These are phyloP conservation scores for Ricinus communis DNA, from an alignment of 345 rosid species.

Conservation along the genomic window DNA sequence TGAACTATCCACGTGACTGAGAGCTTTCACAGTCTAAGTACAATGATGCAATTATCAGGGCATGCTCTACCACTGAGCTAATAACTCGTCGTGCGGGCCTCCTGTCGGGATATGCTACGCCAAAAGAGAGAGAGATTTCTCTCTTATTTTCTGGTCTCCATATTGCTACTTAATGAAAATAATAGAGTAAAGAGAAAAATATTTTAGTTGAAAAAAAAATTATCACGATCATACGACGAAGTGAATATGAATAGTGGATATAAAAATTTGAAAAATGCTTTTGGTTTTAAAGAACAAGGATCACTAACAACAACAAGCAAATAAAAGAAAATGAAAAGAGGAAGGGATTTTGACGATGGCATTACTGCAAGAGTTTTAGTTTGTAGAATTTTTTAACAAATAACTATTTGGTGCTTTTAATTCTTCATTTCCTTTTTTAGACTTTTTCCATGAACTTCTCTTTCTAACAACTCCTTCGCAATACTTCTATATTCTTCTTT, in stretches of 20 bases:
- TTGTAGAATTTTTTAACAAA: too few species aligned
- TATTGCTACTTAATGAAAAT: conserved; percentile 69
- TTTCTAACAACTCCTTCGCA: too few species aligned
- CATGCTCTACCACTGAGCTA: background rate
- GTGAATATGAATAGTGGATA: conserved; percentile 72
- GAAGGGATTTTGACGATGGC: background rate
- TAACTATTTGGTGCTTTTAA: too few species aligned
- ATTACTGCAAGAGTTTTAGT: background rate
- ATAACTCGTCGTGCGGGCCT: background rate
- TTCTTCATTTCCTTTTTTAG: too few species aligned
- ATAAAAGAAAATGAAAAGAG: background rate
- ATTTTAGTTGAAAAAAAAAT: conserved; percentile 58
- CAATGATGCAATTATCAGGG: background rate
- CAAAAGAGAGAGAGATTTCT: background rate
- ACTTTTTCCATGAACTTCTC: too few species aligned
- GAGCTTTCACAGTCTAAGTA: background rate
- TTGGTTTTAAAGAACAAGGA: conserved; percentile 28
- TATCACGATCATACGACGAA: too few species aligned
- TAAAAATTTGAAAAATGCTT: conserved; percentile 17
- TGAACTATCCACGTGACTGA: conserved; percentile 14
- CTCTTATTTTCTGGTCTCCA: too few species aligned
- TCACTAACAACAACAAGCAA: background rate
- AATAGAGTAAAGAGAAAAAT: conserved; percentile 57
- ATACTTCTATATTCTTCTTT: too few species aligned
- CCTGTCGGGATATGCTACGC: background rate